These are phyloP conservation scores for Kalaharituber pfeilii DNA, from an alignment of 2,329 filamentous ascomycete genomes.

Conservation along the genomic window DNA sequence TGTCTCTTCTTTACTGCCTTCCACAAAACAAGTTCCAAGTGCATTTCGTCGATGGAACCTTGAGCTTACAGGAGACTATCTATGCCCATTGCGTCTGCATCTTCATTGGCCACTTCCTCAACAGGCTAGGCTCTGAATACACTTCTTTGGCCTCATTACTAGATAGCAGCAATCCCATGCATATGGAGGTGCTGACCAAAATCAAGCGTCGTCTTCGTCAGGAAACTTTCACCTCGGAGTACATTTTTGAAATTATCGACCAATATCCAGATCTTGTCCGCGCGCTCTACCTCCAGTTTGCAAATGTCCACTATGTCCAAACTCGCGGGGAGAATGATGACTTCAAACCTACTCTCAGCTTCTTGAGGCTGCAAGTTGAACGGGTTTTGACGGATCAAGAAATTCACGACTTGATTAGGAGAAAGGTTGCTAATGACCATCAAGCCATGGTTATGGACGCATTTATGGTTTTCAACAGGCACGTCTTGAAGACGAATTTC, in stretches of 20 bases:
- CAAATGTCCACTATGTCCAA: constrained; percentile 63
- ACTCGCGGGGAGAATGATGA: constrained; percentile 46
- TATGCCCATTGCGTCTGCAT: constrained; percentile 97
- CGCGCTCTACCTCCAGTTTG: constrained; percentile 78
- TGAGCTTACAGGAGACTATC: constrained; percentile 90
- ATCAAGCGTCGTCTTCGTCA: constrained; percentile 88
- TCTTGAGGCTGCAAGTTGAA: constrained; percentile 47
- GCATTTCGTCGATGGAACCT: constrained; percentile 66
- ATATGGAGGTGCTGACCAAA: constrained; percentile 76
- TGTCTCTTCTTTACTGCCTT: constrained; percentile 91
- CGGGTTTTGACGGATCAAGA: constrained; percentile 59
- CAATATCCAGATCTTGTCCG: constrained; percentile 77
- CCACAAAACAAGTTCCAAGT: constrained; percentile 91
- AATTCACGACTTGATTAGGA: constrained; percentile 59
- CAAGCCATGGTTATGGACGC: constrained; percentile 96
- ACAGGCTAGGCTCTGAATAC: constrained; percentile 78
- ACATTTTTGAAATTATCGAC: constrained; percentile 93
- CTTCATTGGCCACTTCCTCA: constrained; percentile 94
- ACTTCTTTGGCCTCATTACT: constrained; percentile 67
- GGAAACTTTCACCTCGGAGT: constrained; percentile 95
- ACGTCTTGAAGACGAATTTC: constrained; percentile 89
- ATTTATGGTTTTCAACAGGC: constrained; percentile 87
- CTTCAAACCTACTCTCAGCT: constrained; percentile 53
- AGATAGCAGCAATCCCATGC: constrained; percentile 61
- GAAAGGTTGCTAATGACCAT: constrained; percentile 77